Evolutionary conservation across 306 rosid species (phyloP), one percentile per base, ranked within the genome.

Genomic region (Quercus mongolica): DNA sequence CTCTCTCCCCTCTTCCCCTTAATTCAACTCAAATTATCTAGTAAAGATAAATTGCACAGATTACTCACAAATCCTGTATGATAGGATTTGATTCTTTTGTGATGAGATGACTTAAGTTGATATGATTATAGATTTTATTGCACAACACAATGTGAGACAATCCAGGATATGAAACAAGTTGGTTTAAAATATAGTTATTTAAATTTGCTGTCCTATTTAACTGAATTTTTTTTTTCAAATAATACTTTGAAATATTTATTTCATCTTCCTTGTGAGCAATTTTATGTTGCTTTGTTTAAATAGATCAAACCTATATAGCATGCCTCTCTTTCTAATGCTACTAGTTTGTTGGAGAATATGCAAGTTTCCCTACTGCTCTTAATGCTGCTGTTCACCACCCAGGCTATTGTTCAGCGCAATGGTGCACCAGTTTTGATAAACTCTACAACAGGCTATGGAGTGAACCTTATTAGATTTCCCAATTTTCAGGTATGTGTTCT

Each of bases 401-500:
- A 80, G 83, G 75, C 33, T 23, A 65, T 80, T 19, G 33, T 80
- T 61, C 83, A 74, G 31, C 79, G 51, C 21, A 41, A 56, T 12
- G 74, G 31, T 9, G 67, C 72, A 65, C 83, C 79, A 15, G 67
- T 49, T 57, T 73, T 63, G 18, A 67, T 23, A 41, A 80, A 30
- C 69, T 55, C 69, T 54, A 18, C 21, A 23, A 73, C 69, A 63
- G 69, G 44, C 30, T 75, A 56, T 61, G 35, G 80, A 70, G 61
- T 69, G 44, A 69, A 69, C 72, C 71, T 56, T 33, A 12, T 6
- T 56, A 49, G 56, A 74, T 59, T 69, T 75, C 71, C 71, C 3
- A 81, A 69, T 28, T 61, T 69, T 75, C 84, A 75, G 84, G 84
- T 81, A 81, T 35, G 56, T 74, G 74, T 63, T 73, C 52, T 49